These are phyloP conservation scores for Zygosaccharomyces gambellarensis DNA, from an alignment of 805 yeast species.

Conservation along the genomic window DNA sequence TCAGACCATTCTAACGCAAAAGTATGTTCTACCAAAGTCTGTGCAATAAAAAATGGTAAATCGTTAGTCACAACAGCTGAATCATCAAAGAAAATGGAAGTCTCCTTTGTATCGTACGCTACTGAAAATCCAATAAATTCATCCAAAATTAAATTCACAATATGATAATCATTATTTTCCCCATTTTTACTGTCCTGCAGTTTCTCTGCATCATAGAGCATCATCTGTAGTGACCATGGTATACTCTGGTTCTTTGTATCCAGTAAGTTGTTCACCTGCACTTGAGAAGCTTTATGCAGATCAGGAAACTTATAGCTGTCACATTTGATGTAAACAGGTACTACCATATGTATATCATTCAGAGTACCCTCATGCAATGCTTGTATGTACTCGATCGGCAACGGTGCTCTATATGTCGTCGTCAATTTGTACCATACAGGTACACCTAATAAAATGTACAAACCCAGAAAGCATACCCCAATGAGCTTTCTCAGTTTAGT, in stretches of 20 bases:
- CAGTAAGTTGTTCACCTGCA: constrained; percentile 43
- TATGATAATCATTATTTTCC: constrained; percentile 29
- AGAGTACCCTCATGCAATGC: constrained; percentile 37
- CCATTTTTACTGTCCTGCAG: constrained; percentile 13
- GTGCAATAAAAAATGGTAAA: constrained; percentile 58
- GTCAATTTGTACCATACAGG: constrained; percentile 42
- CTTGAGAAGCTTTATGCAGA: constrained; percentile 49
- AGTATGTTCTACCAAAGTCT: constrained; percentile 44
- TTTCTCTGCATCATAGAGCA: constrained; percentile 19
- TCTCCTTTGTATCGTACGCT: constrained; percentile 39
- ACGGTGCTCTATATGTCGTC: constrained; percentile 39
- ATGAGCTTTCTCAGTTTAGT: constrained; percentile 20
- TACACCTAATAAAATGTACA: constrained; percentile 37
- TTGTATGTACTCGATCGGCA: constrained; percentile 37
- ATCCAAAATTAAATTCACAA: constrained; percentile 37
- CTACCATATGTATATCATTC: constrained; percentile 39
- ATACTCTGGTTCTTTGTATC: constrained; percentile 29
- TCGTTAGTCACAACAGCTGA: constrained; percentile 50
- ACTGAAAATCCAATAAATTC: constrained; percentile 43
- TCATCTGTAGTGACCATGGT: constrained; percentile 34
- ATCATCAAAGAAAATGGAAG: constrained; percentile 32
- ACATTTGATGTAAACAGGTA: constrained; percentile 41
- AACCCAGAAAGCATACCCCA: constrained; percentile 21
- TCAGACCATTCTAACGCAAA: constrained; percentile 40
- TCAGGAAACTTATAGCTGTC: constrained; percentile 61